phyloP scores from a whole-genome alignment of 176 grass and related monocot genomes.

The Thinopyrum elongatum region DNA sequence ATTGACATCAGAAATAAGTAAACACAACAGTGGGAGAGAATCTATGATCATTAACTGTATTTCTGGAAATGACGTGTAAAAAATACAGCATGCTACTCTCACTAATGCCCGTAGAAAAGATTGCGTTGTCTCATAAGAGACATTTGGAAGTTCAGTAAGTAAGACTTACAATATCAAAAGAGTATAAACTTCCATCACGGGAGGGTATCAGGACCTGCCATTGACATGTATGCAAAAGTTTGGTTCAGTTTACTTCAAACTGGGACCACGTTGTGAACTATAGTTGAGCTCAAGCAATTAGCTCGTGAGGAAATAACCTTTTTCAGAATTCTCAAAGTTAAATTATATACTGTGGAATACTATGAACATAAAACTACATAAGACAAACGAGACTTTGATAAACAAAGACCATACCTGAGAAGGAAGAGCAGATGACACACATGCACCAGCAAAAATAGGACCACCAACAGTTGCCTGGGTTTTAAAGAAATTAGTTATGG shows the following conservation, averaged over 20 bases:
- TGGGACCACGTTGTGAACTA: neutral
- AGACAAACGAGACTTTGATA: neutral
- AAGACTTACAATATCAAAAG: conserved; percentile 74
- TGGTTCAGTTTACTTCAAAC: conserved; percentile 13
- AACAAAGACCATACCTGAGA: conserved; percentile 52
- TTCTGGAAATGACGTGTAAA: neutral
- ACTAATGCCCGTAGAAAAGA: conserved; percentile 1
- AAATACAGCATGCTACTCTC: neutral
- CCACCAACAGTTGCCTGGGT: conserved; percentile 73
- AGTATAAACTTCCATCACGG: conserved; percentile 72
- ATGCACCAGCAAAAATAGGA: conserved; percentile 92
- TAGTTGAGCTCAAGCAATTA: neutral
- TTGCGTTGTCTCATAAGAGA: neutral
- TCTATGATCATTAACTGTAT: neutral
- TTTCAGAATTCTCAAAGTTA: conserved; percentile 2
- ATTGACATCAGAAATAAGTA: conserved; percentile 21
- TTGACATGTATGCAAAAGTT: conserved; percentile 25
- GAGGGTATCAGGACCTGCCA: conserved; percentile 71
- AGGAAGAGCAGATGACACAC: conserved; percentile 60
- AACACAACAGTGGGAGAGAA: neutral
- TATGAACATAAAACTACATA: conserved; percentile 5
- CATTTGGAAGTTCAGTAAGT: neutral
- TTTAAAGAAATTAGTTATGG: conserved; percentile 20
- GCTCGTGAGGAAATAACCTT: neutral
- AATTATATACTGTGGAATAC: neutral